Base-by-base conservation (phyloP, 768 basidiomycete genomes). In the Boletus barrowsii region DNA sequence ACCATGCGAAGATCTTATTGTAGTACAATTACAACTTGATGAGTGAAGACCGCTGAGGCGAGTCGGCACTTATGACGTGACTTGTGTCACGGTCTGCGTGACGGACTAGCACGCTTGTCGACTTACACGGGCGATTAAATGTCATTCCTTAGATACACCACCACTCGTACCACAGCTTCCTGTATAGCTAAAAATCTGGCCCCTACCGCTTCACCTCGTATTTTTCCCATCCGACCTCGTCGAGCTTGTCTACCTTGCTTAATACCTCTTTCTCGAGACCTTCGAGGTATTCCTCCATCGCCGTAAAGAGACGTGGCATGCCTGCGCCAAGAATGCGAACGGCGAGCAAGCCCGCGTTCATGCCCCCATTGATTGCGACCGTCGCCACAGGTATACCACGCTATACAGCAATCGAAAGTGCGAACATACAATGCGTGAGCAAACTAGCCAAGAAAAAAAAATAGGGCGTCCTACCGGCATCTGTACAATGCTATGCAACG, bases 311-410 rank as follows among this genome's bases (percentile, higher is more conserved):
- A 8, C 67, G 65, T 0, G 93, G 91, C 22, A 86, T 83, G 3
- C 88, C 83, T 1, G 86, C 79, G 1, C 85, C 84, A 5, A 99
- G 76, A n/a, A 98, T 94, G 13, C 96, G 84, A 5, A 95, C 83
- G 0, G 96, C 94, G 14, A 98, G 81, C 2, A 99, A 74, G 1
- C 87, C 97, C 1, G 95, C 97, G 65, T 98, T 99, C 52, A 84
- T 91, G 17, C 90, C 84, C 63, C 97, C 97, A 70, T 95, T 93
- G 69, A 98, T 98, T 0, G 95, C 96, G 17, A 98, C 94, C 3
- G 96, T 98, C 5, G 97, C 97, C 14, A 96, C 93, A 4, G 97
- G 97, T 54, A 98, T 90, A 17, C 96, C 97, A 36, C 96, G 83
- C 95, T 97, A 42, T 32, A 8, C 22, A 4, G 48, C 6, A 46